Evolutionary conservation across 768 basidiomycete species (phyloP), one percentile per base, ranked within the genome.

Genomic region (Guyanaporus albipodus): DNA sequence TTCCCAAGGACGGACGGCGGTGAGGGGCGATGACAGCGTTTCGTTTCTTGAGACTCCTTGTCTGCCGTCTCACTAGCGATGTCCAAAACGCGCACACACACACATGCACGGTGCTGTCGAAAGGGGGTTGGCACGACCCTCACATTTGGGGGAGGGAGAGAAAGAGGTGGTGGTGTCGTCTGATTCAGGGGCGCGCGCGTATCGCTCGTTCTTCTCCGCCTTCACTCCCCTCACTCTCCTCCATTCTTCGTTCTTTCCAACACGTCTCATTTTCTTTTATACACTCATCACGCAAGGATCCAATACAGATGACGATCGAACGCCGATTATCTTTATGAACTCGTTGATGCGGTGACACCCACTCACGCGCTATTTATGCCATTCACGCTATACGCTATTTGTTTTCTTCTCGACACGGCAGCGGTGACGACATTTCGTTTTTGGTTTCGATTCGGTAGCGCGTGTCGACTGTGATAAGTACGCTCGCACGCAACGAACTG

Each of bases 361-460:
- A n/a, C n/a, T n/a, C n/a, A 43, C 43, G 57, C 44, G 39, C 23
- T 57, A 61, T 62, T 59, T 62, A 61, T 54, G 60, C 50, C 45
- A 57, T 57, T 57, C 35, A 59, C 21, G 46, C 26, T 46, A n/a
- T 40, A 15, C 7, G 33, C 10, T 29, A 1, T 4, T 6, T n/a
- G 3, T 44, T 35, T 36, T 28, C 26, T 43, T 37, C 38, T 54
- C 34, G 44, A 45, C 26, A 9, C 44, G 27, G n/a, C n/a, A n/a
- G n/a, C n/a, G n/a, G n/a, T n/a, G n/a, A n/a, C n/a, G n/a, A n/a
- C n/a, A n/a, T n/a, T n/a, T n/a, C n/a, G n/a, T n/a, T n/a, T n/a
- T n/a, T n/a, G n/a, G n/a, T n/a, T 35, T 15, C 34, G 31, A 45
- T 42, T 44, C 48, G n/a, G n/a, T n/a, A n/a, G n/a, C n/a, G n/a